Evolutionary conservation across 345 rosid species (phyloP).

Genomic region (Moricandia moricandioides): DNA sequence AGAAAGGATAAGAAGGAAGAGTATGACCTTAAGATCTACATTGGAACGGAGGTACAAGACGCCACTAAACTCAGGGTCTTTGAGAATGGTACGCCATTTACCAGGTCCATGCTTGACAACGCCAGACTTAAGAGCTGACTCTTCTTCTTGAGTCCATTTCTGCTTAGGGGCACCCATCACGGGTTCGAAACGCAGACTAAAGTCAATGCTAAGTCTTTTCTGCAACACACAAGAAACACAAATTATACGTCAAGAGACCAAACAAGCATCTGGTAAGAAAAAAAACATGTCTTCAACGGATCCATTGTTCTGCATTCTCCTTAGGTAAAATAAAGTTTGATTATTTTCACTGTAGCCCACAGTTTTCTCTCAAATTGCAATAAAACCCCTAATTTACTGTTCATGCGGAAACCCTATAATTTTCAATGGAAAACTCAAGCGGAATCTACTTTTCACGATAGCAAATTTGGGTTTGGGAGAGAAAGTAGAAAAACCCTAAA

Average conservation of each 20-base stretch:
- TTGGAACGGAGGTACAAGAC: conserved; percentile 88
- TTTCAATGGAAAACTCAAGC: not conserved
- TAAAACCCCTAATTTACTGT: conserved; percentile 27
- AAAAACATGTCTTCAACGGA: not conserved
- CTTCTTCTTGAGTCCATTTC: conserved; percentile 98
- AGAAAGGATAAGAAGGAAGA: not conserved
- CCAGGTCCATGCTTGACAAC: conserved; percentile 96
- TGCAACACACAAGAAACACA: conserved; percentile 4
- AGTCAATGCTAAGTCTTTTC: conserved; percentile 9
- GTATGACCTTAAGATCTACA: conserved; percentile 89
- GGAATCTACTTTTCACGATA: not conserved
- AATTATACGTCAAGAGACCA: not conserved
- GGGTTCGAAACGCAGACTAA: not conserved
- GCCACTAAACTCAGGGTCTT: conserved; percentile 87
- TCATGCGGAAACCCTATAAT: conserved; percentile 30
- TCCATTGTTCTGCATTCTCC: too few species aligned
- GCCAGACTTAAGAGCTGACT: conserved; percentile 90
- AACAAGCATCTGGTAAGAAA: not conserved
- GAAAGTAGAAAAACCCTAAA: conserved; percentile 20
- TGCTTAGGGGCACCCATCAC: conserved; percentile 98
- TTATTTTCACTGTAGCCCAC: too few species aligned
- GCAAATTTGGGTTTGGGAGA: not conserved
- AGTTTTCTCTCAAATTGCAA: too few species aligned
- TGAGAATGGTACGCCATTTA: conserved; percentile 96
- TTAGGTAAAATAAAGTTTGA: too few species aligned